Evolutionary conservation across 306 rosid genomes (phyloP).

Genomic region (Cicer arietinum): DNA sequence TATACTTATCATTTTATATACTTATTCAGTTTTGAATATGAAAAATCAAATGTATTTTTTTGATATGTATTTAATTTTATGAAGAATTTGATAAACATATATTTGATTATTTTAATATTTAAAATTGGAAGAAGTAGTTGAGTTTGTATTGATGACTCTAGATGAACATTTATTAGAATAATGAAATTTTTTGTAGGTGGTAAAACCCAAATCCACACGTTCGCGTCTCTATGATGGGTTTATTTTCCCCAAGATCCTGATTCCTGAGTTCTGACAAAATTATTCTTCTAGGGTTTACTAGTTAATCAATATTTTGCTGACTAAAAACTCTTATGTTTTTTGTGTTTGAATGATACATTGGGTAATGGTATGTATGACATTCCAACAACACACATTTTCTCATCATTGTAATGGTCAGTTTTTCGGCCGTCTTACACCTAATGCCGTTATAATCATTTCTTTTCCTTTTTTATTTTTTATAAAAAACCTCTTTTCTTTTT

Average conservation of each 20-base stretch:
- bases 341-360: neutral
- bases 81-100: no score
- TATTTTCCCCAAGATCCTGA: conserved; percentile 44
- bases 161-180: no score
- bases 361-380: conserved; percentile 33
- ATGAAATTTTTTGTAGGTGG: neutral
- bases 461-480: neutral
- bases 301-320: conserved; percentile 32
- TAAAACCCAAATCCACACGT: conserved; percentile 44
- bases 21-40: no score
- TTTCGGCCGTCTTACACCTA: conserved; percentile 3
- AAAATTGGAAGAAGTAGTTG: no score
- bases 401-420: conserved; percentile 45
- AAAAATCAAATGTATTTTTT: no score
- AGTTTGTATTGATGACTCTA: no score
- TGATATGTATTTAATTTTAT: no score
- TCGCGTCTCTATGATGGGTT: neutral
- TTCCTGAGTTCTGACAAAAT: conserved; percentile 49
- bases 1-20: no score
- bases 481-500: no score
- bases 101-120: no score
- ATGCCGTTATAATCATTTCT: neutral
- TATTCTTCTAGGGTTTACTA: conserved; percentile 55
- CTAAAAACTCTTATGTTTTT: neutral
- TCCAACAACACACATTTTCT: conserved; percentile 10